Base-by-base conservation (phyloP, 805 yeast genomes). In the Teunomyces kruisii region DNA sequence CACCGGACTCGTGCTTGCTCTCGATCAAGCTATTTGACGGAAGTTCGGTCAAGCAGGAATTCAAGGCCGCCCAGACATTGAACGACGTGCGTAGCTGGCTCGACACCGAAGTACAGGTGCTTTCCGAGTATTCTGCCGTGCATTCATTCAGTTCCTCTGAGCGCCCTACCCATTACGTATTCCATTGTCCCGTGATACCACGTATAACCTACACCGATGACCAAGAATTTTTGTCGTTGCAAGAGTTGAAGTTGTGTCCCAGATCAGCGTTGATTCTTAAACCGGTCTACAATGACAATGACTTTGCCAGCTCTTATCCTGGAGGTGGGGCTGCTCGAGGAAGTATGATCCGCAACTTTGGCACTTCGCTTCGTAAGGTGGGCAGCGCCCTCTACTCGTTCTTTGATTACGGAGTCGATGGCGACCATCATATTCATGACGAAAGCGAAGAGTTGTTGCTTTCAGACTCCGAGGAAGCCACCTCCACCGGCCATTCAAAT, bases 181-280 rank as follows among this genome's bases (percentile, higher is more conserved):
- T 72, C 49, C 70, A 64, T 46, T 53, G 62, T 33, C 75, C 75
- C 4, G 54, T 54, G 2, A 38, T 65, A 12, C 89, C 84, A 48
- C 67, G 81, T 2, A 76, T 74, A 3, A 76, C 80, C 0, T 72
- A 55, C 43, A 46, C 62, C 9, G 68, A 64, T 24, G 86, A 84
- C 40, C 92, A 89, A 53, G 72, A 74, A 45, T 65, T 55, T 36
- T 54, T 65, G 47, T 65, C 81, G 2, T 67, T 90, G 31, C 59
- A 59, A 19, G 75, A 70, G 3, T 67, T 90, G 44, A 81, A 80
- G 16, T 67, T 90, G 42, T 74, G 79, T 12, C 91, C 92, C 2
- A 72, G 95, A 46, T 83, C 95, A 9, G 88, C 86, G 0, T 62
- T 90, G 39, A 82, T 88, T 17, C 67, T 90, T 51, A 86, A 86